Conservation (phyloP, 2,329 filamentous ascomycete species). For the Monilinia fructicola region DNA sequence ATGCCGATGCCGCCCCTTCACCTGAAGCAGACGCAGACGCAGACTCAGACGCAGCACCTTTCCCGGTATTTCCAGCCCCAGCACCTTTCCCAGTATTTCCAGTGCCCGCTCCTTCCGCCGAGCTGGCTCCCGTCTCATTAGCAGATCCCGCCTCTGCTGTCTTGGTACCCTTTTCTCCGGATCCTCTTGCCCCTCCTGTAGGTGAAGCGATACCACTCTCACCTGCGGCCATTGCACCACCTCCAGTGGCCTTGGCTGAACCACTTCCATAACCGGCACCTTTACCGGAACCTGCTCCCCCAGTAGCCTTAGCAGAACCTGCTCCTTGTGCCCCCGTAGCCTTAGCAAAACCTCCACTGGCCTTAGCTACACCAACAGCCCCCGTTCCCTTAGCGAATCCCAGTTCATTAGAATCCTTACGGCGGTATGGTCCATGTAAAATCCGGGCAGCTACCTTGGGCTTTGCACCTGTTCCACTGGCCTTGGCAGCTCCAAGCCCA, state of each 20-base stretch:
- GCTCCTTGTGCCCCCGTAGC: neutral
- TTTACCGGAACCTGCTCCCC: neutral
- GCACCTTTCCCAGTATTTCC: neutral
- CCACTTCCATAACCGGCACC: neutral
- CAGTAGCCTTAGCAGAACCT: conserved; percentile 12
- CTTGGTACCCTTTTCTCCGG: neutral
- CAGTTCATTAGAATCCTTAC: neutral
- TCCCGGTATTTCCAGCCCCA: neutral
- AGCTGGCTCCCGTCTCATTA: neutral
- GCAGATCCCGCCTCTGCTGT: conserved; percentile 10
- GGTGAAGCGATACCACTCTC: neutral
- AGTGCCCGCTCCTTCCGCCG: neutral
- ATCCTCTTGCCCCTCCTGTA: neutral
- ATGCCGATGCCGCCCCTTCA: conserved; percentile 4
- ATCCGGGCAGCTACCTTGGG: neutral
- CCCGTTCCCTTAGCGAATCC: neutral
- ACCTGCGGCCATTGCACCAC: neutral
- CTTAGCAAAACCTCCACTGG: neutral
- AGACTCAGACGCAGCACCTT: neutral
- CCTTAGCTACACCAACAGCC: neutral
- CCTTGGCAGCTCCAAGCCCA: conserved; percentile 13
- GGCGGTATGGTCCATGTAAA: conserved; percentile 5
- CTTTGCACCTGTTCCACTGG: conserved; percentile 1
- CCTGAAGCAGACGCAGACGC: neutral
- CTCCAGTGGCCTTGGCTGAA: conserved; percentile 1